Evolutionary conservation across 139 green algal species (phyloP), one percentile per base, ranked within the genome.

Genomic region (Micractinium sp.): DNA sequence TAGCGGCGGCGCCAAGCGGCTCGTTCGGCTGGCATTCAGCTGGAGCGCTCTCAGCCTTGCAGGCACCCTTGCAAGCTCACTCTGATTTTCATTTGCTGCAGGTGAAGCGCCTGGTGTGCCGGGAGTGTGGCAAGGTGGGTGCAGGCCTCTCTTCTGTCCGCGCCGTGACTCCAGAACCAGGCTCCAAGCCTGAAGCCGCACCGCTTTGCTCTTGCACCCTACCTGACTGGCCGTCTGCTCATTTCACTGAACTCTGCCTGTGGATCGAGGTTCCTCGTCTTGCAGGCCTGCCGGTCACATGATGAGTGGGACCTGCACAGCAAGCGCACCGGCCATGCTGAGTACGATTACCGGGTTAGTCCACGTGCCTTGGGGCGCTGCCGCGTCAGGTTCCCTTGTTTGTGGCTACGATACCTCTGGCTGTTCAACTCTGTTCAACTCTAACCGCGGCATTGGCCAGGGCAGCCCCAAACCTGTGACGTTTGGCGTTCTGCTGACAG

Each of bases 271-370:
- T 9, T 16, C 47, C 47, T 56, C 47, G 9, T 56, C 47, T 16
- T 80, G 33, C 74, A 80, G 78, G 38, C 95, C 1, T 98, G 96
- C 91, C 91, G 96, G 23, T 95, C 69, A 13, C 87, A 95, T 33
- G 94, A 92, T 9, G 97, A 99, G 88, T 86, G 92, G 33, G 95
- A 96, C 9, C 82, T 98, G 87, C 97, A 99, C 91, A 96, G 93
- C 39, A 94, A 94, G 81, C 91, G 92, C 82, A 99, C 97, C 2
- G 95, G 95, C 0, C 97, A 99, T 82, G 67, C 84, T 0, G 89
- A 92, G 12, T 98, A 95, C 89, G 92, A 94, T 22, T 95, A 98
- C 79, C 93, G 96, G 93, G 94, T 94, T 39, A 0, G 88, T 56
- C n/a, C n/a, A 41, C 2, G 14, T 36, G 73, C 73, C 73, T 35